phyloP scores from a whole-genome alignment of 495 filamentous ascomycete species.

The Xylaria castorea region DNA sequence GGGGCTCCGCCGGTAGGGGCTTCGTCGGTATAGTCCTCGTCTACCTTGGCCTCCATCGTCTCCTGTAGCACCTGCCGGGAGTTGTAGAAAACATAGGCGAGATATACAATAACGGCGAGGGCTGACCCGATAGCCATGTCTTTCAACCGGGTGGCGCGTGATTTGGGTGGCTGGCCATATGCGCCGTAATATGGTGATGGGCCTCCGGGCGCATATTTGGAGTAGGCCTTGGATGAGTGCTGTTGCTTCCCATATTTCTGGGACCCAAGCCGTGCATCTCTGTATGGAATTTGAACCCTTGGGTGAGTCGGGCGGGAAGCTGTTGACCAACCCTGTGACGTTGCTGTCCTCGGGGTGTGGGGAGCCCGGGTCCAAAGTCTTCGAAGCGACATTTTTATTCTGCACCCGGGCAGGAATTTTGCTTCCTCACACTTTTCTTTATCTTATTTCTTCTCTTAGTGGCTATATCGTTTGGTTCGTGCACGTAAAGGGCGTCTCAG shows the following conservation, averaged over 20 bases:
- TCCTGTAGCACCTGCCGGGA: too few species aligned
- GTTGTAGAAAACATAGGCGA: not conserved
- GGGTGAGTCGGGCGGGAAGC: not conserved
- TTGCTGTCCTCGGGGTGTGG: not conserved
- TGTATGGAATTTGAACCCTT: not conserved
- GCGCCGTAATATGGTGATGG: not conserved
- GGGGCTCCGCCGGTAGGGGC: too few species aligned
- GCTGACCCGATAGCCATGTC: constrained; percentile 19
- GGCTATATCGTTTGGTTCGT: not conserved
- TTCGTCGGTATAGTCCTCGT: too few species aligned
- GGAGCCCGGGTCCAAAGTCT: not conserved
- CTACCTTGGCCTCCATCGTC: too few species aligned
- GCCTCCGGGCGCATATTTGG: constrained; percentile 17
- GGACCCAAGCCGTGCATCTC: not conserved
- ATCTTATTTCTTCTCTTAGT: not conserved
- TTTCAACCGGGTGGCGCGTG: constrained; percentile 15
- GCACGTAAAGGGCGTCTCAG: not conserved
- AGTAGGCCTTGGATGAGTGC: constrained; percentile 2
- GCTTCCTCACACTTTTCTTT: not conserved
- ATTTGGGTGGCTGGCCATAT: constrained; percentile 19
- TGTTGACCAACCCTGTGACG: not conserved
- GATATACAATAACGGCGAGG: not conserved
- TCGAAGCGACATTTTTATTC: constrained; percentile 9
- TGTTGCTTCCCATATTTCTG: not conserved
- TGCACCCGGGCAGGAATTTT: not conserved